These are phyloP conservation scores for Ustilago tritici DNA, from an alignment of 1,284 basidiomycete genomes.

Conservation along the genomic window DNA sequence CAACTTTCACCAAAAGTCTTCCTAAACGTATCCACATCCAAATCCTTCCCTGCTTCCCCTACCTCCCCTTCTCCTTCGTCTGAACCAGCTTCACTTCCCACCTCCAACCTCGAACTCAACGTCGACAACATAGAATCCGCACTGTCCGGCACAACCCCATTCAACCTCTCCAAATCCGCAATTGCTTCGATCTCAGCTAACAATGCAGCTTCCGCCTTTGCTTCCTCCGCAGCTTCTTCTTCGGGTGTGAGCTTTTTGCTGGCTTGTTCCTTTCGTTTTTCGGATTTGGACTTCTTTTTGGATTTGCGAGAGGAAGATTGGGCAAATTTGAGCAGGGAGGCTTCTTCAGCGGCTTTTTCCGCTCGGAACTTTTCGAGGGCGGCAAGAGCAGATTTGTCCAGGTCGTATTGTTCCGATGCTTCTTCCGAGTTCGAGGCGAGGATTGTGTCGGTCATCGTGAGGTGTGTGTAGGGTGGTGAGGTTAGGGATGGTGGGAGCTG, in stretches of 20 bases:
- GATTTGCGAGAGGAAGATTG: constrained; percentile 27
- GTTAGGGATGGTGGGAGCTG: not conserved
- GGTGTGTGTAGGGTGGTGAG: not conserved
- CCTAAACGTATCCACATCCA: constrained; percentile 55
- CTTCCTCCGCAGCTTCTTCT: constrained; percentile 22
- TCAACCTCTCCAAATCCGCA: constrained; percentile 49
- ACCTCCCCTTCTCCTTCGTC: constrained; percentile 35
- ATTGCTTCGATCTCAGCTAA: constrained; percentile 57
- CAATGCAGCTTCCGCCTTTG: constrained; percentile 53
- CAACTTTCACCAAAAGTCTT: constrained; percentile 63
- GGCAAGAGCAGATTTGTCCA: constrained; percentile 66
- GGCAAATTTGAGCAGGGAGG: constrained; percentile 46
- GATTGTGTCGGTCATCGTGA: not conserved
- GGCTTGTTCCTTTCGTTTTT: not conserved
- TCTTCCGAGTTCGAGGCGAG: not conserved
- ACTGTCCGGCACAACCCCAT: constrained; percentile 42
- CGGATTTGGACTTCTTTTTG: constrained; percentile 12
- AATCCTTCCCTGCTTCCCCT: not conserved
- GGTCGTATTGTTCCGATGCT: constrained; percentile 18
- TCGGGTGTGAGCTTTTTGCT: constrained; percentile 32
- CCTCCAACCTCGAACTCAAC: constrained; percentile 18
- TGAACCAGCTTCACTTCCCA: constrained; percentile 1
- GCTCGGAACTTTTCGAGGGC: constrained; percentile 62
- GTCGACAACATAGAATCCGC: constrained; percentile 40
- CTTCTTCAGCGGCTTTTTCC: constrained; percentile 61